Percentiles rank a stretch among this genome's conserved stretches.
Evolutionary conservation across 768 basidiomycete genomes (phyloP).

Genomic region (Boletus bicolor): DNA sequence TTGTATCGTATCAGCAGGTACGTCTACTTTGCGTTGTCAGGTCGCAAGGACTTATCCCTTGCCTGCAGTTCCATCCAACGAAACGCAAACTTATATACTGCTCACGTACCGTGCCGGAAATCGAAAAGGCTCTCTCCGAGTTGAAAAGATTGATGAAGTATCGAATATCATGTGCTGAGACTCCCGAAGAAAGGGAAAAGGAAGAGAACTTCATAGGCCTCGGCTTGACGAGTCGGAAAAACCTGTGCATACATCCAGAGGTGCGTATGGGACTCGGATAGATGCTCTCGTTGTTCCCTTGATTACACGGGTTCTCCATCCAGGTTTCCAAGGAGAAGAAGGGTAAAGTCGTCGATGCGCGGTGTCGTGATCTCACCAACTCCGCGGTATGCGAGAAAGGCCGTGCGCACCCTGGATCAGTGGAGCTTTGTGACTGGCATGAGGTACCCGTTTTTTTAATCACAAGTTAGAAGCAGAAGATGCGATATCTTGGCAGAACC

Average conservation of each 20-base stretch:
- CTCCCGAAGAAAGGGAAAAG: conserved; percentile 68
- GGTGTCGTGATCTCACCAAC: conserved; percentile 93
- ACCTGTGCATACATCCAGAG: conserved; percentile 92
- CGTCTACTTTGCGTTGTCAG: conserved; percentile 22
- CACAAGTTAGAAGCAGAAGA: not conserved
- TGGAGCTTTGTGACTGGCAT: conserved; percentile 91
- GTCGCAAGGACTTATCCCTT: not conserved
- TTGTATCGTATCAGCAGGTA: conserved; percentile 96
- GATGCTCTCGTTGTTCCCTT: not conserved
- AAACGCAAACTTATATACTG: conserved; percentile 96
- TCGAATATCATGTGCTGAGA: conserved; percentile 68
- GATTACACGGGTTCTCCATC: not conserved
- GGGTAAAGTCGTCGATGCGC: conserved; percentile 93
- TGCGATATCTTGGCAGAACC: conserved; percentile 49
- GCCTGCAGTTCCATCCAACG: conserved; percentile 78
- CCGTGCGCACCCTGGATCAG: conserved; percentile 81
- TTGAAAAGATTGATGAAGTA: conserved; percentile 92
- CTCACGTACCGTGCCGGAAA: conserved; percentile 98
- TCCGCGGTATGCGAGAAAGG: conserved; percentile 80
- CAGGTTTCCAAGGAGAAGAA: conserved; percentile 98
- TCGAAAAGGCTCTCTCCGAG: conserved; percentile 96
- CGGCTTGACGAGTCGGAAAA: conserved; percentile 93
- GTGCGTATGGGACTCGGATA: conserved; percentile 40
- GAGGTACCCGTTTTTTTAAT: conserved; percentile 57
- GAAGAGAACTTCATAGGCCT: conserved; percentile 84